Evolutionary conservation across 371 early-diverging fungal species (phyloP).

Genomic region (Apophysomyces sp.): DNA sequence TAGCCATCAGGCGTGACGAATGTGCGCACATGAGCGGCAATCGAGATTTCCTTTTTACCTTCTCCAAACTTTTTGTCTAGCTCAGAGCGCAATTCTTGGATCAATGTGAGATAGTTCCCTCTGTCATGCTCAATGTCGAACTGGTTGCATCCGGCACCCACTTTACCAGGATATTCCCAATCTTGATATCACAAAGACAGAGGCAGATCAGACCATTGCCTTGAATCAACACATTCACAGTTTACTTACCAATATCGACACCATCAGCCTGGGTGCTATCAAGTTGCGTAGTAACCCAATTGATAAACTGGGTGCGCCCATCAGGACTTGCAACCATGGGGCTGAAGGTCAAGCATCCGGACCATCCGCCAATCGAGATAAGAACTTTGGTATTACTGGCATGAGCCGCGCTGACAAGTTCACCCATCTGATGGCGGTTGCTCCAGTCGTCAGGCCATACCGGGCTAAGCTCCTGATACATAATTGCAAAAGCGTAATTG

Average conservation of each 20-base stretch:
- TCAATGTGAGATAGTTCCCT: slow-evolving; percentile 52
- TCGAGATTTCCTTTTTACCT: slow-evolving; percentile 60
- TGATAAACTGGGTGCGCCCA: slow-evolving; percentile 50
- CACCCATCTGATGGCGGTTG: slow-evolving; percentile 22
- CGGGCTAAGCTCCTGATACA: slow-evolving; percentile 29
- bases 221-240: not conserved
- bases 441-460: slow-evolving; percentile 26
- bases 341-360: slow-evolving; percentile 34
- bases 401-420: slow-evolving; percentile 50
- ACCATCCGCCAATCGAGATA: slow-evolving; percentile 51
- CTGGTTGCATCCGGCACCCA: slow-evolving; percentile 59
- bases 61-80: slow-evolving; percentile 47
- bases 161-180: slow-evolving; percentile 64
- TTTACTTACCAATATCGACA: slow-evolving; percentile 64
- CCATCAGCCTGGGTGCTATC: slow-evolving; percentile 55
- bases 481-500: slow-evolving; percentile 54
- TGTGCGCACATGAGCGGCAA: slow-evolving; percentile 70
- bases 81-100: slow-evolving; percentile 64
- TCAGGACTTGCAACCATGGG: slow-evolving; percentile 45
- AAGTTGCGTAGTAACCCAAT: slow-evolving; percentile 47
- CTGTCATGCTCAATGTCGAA: slow-evolving; percentile 36
- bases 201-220: not conserved
- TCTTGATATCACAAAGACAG: slow-evolving; percentile 14
- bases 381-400: slow-evolving; percentile 47
- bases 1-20: slow-evolving; percentile 50